Evolutionary conservation across 768 basidiomycete species (phyloP), one percentile per base, ranked within the genome.

Genomic region (Calocybe indica): DNA sequence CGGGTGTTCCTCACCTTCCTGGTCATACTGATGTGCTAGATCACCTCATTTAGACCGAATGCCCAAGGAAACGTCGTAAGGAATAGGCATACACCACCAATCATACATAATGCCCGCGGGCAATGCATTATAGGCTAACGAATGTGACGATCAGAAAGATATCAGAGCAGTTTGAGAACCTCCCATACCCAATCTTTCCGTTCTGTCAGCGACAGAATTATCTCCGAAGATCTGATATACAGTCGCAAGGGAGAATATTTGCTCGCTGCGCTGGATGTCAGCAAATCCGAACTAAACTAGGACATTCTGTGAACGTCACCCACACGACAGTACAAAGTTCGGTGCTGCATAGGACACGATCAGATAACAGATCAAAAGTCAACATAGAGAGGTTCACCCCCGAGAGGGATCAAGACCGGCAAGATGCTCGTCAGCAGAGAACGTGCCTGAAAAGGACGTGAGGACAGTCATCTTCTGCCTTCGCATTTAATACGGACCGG

Each of bases 311-410:
- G 4, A 22, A 22, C 22, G 22, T 22, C 22, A 38, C n/a, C 8
- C 50, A 72, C 70, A 70, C 71, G 2, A 73, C 64, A 33, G 66
- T 59, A 41, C 71, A 73, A n/a, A 69, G 57, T 45, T 71, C 69
- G 9, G 66, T 69, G 34, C 64, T 66, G 38, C 3, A 46, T 31
- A 39, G 38, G 36, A 31, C 7, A 8, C 7, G 36, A 6, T 49
- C 29, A 48, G 32, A 30, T n/a, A 32, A 13, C 8, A 5, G 12
- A 5, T 22, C 22, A 38, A 10, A 12, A 5, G 1, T 8, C 31
- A 6, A 36, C 22, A 29, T 11, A 9, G 15, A 57, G 60, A 22
- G 44, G 2, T 11, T 37, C 11, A 68, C 70, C 71, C 71, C 36
- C 71, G 60, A 22, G 69, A 70, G 29, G 71, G 71, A 50, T 70